Percentiles rank a stretch among this genome's conserved stretches.
Evolutionary conservation across 805 yeast species (phyloP).

Genomic region (Suhomyces vadensis): DNA sequence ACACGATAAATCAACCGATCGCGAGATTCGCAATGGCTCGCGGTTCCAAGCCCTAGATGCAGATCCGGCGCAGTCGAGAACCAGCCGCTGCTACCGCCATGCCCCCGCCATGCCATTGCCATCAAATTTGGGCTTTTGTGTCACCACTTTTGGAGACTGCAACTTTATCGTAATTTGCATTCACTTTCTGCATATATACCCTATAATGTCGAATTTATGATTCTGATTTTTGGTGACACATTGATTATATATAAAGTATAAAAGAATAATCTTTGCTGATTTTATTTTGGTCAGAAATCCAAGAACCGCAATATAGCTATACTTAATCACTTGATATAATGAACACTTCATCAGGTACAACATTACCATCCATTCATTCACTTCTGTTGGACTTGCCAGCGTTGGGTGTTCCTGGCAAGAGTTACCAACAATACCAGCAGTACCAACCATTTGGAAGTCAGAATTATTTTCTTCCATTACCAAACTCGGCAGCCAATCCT

Average conservation of each 20-base stretch:
- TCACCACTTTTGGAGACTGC: slow-evolving; percentile 1
- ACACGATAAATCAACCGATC: neutral
- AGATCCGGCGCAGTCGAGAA: slow-evolving; percentile 7
- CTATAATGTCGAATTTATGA: neutral
- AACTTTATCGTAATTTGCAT: slow-evolving; percentile 5
- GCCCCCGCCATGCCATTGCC: slow-evolving; percentile 5
- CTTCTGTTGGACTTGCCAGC: slow-evolving; percentile 36
- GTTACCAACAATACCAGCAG: slow-evolving; percentile 1
- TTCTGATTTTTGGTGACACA: neutral
- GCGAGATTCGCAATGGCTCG: neutral
- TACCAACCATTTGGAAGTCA: slow-evolving; percentile 2
- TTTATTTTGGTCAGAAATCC: no score
- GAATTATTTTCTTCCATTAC: neutral
- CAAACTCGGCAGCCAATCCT: neutral
- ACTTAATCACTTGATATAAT: no score
- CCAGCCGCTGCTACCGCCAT: slow-evolving; percentile 4
- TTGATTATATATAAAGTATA: neutral
- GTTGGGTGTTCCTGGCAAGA: slow-evolving; percentile 4
- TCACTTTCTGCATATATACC: slow-evolving; percentile 1
- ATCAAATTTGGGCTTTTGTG: slow-evolving; percentile 1
- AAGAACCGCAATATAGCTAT: no score
- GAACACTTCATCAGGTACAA: slow-evolving; percentile 8
- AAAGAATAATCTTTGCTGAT: neutral
- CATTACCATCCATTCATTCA: slow-evolving; percentile 38
- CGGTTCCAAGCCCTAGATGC: slow-evolving; percentile 1